Evolutionary conservation across 495 filamentous ascomycete genomes (phyloP).

Genomic region (Achaetomiella virescens): DNA sequence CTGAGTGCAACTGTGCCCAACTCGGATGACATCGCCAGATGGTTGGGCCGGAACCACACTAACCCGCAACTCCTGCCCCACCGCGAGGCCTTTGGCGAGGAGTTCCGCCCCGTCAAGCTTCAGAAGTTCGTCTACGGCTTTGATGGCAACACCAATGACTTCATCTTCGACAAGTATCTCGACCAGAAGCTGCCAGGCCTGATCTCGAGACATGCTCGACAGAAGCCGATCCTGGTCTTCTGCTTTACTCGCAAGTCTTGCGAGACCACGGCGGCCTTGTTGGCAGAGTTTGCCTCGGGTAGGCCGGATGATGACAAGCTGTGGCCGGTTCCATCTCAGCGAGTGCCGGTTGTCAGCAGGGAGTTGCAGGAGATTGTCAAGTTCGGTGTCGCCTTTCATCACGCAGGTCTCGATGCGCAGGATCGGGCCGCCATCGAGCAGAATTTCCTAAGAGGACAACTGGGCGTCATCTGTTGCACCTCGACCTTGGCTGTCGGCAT

Average conservation of each 20-base stretch:
- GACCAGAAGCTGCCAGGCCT: slow-evolving; percentile 67
- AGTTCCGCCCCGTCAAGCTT: slow-evolving; percentile 81
- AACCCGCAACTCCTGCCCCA: slow-evolving; percentile 63
- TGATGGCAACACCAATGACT: slow-evolving; percentile 64
- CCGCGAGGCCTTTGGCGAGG: slow-evolving; percentile 80
- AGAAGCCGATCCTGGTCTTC: slow-evolving; percentile 90
- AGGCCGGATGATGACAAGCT: slow-evolving; percentile 49
- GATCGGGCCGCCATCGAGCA: slow-evolving; percentile 70
- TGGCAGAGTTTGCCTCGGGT: slow-evolving; percentile 61
- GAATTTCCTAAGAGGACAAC: slow-evolving; percentile 64
- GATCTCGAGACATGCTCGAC: slow-evolving; percentile 67
- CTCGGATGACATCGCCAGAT: slow-evolving; percentile 79
- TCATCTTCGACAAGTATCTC: slow-evolving; percentile 75
- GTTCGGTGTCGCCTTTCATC: slow-evolving; percentile 86
- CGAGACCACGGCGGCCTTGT: slow-evolving; percentile 63
- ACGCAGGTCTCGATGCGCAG: slow-evolving; percentile 69
- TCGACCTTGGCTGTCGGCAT: slow-evolving; percentile 90
- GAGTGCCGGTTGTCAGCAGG: slow-evolving; percentile 49
- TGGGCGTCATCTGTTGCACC: slow-evolving; percentile 91
- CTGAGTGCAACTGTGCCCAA: slow-evolving; percentile 93
- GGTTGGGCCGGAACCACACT: slow-evolving; percentile 75
- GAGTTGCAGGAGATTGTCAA: slow-evolving; percentile 58
- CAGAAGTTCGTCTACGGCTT: slow-evolving; percentile 81
- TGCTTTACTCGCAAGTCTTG: slow-evolving; percentile 80
- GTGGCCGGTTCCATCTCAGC: slow-evolving; percentile 61